Base-by-base conservation (phyloP, 2,329 filamentous ascomycete species). In the Tolypocladium tropicale region DNA sequence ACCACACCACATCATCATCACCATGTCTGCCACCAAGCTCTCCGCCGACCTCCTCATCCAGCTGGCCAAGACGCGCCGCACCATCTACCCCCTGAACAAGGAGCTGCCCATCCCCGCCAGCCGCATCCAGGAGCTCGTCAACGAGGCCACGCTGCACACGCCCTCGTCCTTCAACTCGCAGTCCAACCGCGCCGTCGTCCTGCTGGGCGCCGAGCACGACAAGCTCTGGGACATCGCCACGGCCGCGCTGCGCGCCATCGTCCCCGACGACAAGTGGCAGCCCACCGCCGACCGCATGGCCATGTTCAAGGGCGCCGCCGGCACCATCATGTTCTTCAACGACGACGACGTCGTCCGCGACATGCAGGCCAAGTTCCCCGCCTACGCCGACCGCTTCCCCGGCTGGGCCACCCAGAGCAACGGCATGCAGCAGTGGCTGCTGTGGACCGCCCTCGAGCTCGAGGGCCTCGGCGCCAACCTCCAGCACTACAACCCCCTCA, bases 121-220 rank as follows among this genome's bases (percentile, higher is more conserved):
- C 55, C 77, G 80, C 65, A 76, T 92, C 71, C 74, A 81, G 65
- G 81, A 88, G 64, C 82, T 92, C 67, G 79, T 85, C 69, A 74
- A 78, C 70, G 70, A 82, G 62, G 78, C 83, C 55, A 76, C 94
- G 62, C 76, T 83, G 58, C 78, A 90, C 70, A 79, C 86, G 2
- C 92, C 92, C 46, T 87, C 83, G 54, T 84, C 86, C 61, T 96
- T 96, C 85, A 96, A 96, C 83, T 88, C 84, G 46, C 92, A 96
- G 77, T 84, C 84, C 63, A 87, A 89, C 62, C 86, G 92, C 58
- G 75, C 88, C 57, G 81, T 95, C 52, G 81, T 96, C 53, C 82
- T 96, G 55, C 79, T 94, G 66, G 86, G 88, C 66, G 82, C 81
- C 59, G 88, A 96, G 72, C 92, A 96, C 77, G 85, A 91, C 65